Evolutionary conservation across 2,329 filamentous ascomycete genomes (phyloP).

Genomic region (Pseudocercospora cruenta): DNA sequence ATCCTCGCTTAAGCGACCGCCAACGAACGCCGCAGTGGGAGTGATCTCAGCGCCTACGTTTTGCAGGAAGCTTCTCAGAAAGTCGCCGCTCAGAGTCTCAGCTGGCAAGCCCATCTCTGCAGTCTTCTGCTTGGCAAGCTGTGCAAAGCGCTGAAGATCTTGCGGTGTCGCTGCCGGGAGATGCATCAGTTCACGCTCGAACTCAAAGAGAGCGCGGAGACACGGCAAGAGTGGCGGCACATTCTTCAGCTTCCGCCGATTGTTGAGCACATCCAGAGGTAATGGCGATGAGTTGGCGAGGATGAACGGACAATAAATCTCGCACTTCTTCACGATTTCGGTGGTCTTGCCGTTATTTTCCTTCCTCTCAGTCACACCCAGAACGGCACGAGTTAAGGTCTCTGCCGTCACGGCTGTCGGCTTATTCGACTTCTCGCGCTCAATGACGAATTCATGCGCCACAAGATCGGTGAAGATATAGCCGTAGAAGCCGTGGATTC

Average conservation of each 20-base stretch:
- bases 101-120: slow-evolving; percentile 59
- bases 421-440: slow-evolving; percentile 80
- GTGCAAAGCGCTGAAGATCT: slow-evolving; percentile 77
- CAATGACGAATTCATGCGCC: slow-evolving; percentile 84
- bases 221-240: slow-evolving; percentile 87
- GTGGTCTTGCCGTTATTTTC: slow-evolving; percentile 68
- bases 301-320: slow-evolving; percentile 84
- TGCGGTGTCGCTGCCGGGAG: slow-evolving; percentile 56
- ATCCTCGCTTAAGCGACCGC: slow-evolving; percentile 89
- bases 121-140: slow-evolving; percentile 76
- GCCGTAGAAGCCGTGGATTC: slow-evolving; percentile 86
- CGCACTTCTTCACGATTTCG: slow-evolving; percentile 88
- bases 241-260: slow-evolving; percentile 68
- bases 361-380: slow-evolving; percentile 70
- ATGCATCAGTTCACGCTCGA: slow-evolving; percentile 55
- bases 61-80: slow-evolving; percentile 82
- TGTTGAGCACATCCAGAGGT: slow-evolving; percentile 67
- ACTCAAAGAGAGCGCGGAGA: slow-evolving; percentile 88
- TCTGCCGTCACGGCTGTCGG: slow-evolving; percentile 64
- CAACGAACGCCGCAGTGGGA: slow-evolving; percentile 85
- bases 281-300: slow-evolving; percentile 81
- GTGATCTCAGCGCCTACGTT: slow-evolving; percentile 83
- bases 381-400: slow-evolving; percentile 74
- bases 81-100: slow-evolving; percentile 56
- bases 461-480: slow-evolving; percentile 95